Conservation (phyloP, 2,329 filamentous ascomycete species). For the Dothideomycetidae sp. region DNA sequence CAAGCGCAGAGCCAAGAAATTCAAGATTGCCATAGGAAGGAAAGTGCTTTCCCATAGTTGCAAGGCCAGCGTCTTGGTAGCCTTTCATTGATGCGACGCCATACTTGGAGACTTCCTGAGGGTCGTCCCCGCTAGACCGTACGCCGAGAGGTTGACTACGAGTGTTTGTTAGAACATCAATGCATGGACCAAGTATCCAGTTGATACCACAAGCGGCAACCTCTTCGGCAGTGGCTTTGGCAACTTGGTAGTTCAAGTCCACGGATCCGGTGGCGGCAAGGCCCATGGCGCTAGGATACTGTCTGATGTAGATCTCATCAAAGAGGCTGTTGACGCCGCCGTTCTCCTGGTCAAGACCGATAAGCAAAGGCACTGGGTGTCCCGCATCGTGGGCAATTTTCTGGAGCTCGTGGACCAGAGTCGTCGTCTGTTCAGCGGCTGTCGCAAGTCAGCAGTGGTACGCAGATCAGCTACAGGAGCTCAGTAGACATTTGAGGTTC, state of each 20-base stretch:
- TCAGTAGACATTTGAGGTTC: conserved; percentile 60
- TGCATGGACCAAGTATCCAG: conserved; percentile 80
- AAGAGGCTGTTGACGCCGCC: conserved; percentile 94
- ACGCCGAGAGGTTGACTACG: conserved; percentile 84
- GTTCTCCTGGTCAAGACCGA: conserved; percentile 94
- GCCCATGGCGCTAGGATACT: conserved; percentile 95
- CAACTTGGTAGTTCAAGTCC: conserved; percentile 75
- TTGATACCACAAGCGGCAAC: conserved; percentile 89
- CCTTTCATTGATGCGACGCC: conserved; percentile 83
- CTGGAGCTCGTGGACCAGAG: conserved; percentile 79
- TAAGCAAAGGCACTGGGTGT: conserved; percentile 75
- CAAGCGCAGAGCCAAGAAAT: conserved; percentile 77
- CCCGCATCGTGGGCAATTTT: conserved; percentile 82
- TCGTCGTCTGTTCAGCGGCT: conserved; percentile 86
- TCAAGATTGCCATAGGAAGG: conserved; percentile 92
- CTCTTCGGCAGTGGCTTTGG: conserved; percentile 85
- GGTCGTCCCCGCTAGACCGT: conserved; percentile 79
- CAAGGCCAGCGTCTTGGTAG: conserved; percentile 79
- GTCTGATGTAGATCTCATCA: conserved; percentile 87
- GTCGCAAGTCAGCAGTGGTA: conserved; percentile 6
- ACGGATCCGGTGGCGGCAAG: conserved; percentile 81
- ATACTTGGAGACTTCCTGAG: conserved; percentile 87
- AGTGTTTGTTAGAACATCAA: conserved; percentile 89
- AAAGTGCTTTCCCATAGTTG: conserved; percentile 89
- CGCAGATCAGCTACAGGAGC: not conserved